Percentiles rank a stretch among this genome's conserved stretches.
Evolutionary conservation across 352 stramenopile genomes (phyloP).

Genomic region (Globisporangium emineosum): DNA sequence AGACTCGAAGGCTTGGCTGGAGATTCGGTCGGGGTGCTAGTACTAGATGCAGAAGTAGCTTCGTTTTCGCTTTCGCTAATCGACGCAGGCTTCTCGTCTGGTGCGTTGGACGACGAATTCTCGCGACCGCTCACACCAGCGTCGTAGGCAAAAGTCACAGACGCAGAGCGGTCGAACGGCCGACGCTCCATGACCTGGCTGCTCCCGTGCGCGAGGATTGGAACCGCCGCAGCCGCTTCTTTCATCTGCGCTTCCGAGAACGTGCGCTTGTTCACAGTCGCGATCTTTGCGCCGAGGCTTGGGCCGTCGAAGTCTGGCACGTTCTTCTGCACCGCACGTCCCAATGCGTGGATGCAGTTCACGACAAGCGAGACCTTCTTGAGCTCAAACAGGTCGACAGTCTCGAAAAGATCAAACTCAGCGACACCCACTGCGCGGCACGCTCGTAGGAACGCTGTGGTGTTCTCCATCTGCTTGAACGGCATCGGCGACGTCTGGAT

Average conservation of each 20-base stretch:
- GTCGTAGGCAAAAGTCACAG: slow-evolving; percentile 65
- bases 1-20: slow-evolving; percentile 13
- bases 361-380: slow-evolving; percentile 87
- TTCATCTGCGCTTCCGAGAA: slow-evolving; percentile 68
- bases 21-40: background rate
- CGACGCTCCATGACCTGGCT: slow-evolving; percentile 62
- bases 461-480: slow-evolving; percentile 93
- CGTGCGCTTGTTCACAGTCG: slow-evolving; percentile 57
- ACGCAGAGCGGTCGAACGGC: slow-evolving; percentile 63
- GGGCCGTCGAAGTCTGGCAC: slow-evolving; percentile 66
- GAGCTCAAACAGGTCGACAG: slow-evolving; percentile 85
- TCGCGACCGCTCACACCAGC: slow-evolving; percentile 33
- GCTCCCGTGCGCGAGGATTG: slow-evolving; percentile 52
- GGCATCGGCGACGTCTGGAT: slow-evolving; percentile 72
- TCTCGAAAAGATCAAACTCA: slow-evolving; percentile 90
- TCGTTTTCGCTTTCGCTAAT: background rate
- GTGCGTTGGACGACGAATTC: background rate
- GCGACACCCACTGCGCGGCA: slow-evolving; percentile 80
- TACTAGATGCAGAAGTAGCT: too few relatives aligned
- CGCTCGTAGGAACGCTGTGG: slow-evolving; percentile 77
- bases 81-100: background rate
- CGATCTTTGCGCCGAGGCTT: slow-evolving; percentile 69
- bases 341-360: slow-evolving; percentile 81
- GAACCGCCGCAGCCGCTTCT: slow-evolving; percentile 52
- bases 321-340: slow-evolving; percentile 72